Evolutionary conservation across 2,329 filamentous ascomycete genomes (phyloP).

Genomic region (Aureobasidium sp.): DNA sequence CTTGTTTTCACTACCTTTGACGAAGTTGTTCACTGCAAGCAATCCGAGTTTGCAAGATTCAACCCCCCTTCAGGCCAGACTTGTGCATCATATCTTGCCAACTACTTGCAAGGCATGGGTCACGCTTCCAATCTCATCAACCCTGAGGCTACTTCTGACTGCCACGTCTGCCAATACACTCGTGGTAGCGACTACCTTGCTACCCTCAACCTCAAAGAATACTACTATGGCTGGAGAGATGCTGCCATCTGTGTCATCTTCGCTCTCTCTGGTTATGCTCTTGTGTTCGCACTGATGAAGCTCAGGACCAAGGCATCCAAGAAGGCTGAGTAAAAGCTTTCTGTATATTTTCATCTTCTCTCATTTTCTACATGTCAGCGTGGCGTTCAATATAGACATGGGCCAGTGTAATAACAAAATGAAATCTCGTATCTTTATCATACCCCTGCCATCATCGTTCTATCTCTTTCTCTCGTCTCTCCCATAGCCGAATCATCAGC

Average conservation of each 20-base stretch:
- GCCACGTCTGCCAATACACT: constrained; percentile 53
- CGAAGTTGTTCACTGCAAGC: constrained; percentile 29
- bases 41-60: constrained; percentile 32
- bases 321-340: constrained; percentile 27
- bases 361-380: not conserved
- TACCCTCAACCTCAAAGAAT: constrained; percentile 51
- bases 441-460: not conserved
- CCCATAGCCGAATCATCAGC: not conserved
- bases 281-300: constrained; percentile 39
- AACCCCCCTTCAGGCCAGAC: constrained; percentile 44
- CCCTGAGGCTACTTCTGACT: constrained; percentile 47
- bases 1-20: constrained; percentile 35
- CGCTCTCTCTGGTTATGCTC: constrained; percentile 44
- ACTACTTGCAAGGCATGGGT: constrained; percentile 44
- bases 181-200: constrained; percentile 51
- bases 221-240: constrained; percentile 60
- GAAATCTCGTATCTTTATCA: not conserved
- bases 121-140: constrained; percentile 46
- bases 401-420: not conserved
- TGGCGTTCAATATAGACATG: not conserved
- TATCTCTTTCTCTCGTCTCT: not conserved
- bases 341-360: not conserved
- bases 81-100: constrained; percentile 49
- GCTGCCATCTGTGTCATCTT: constrained; percentile 52
- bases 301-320: constrained; percentile 33